Base-by-base conservation (phyloP, 805 yeast species). In the Ogataea paradorogensis region DNA sequence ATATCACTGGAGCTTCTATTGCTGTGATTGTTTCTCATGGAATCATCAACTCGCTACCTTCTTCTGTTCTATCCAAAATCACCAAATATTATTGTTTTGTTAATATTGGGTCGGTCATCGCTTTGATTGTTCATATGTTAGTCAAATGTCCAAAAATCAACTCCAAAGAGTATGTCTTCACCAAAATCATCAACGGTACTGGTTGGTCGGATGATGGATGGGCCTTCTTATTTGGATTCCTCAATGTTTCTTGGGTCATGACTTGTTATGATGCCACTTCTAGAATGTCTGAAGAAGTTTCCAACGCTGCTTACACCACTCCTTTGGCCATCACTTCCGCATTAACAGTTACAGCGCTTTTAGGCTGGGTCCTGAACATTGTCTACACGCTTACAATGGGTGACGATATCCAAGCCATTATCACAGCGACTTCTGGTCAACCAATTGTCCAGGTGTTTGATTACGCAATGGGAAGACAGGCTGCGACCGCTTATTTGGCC, bases 311-410 rank as follows among this genome's bases (percentile, higher is more conserved):
- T 10, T 64, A 61, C 41, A 65, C 71, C 23, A 76, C 80, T 7
- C 84, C 85, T 14, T 56, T 71, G 43, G 85, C 84, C 8, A 78
- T 80, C 36, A 67, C 77, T 7, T 64, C 75, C 9, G 78, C 82
- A 14, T 67, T 76, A 35, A 53, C 69, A 9, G 66, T 69, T 5
- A 74, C 80, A 35, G 72, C 76, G 53, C 41, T 70, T 26, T 51
- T 74, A 27, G 80, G 80, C 15, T 74, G 76, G 71, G 55, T 67
- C 37, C 63, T 74, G 30, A 63, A 70, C 42, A 63, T 76, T 43
- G 77, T 73, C 18, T 66, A 69, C 45, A 66, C 71, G 33, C 66
- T 74, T 30, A 62, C 68, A 43, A 71, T 74, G 61, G 65, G 67
- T 38, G 60, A 69, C 33, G 68, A 67, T 45, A 51, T 70, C 15